Percentiles rank a stretch among this genome's conserved stretches.
Evolutionary conservation across 2,329 filamentous ascomycete species (phyloP).

Genomic region (Botrytis aclada): DNA sequence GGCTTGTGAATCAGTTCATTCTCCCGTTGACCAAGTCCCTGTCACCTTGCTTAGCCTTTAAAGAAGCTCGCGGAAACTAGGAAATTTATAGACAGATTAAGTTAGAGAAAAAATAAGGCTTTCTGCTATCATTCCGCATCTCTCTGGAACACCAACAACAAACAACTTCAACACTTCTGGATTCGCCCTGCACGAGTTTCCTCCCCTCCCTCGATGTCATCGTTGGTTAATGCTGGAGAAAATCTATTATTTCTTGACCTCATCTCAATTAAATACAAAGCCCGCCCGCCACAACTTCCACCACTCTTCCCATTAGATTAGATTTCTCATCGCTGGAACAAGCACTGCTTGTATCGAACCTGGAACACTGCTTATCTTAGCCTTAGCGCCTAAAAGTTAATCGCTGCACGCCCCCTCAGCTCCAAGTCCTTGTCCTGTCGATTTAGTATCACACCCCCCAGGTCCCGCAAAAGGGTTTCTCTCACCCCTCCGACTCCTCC

Average conservation of each 20-base stretch:
- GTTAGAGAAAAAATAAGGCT: not conserved
- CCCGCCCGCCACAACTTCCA: not conserved
- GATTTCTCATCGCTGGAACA: not conserved
- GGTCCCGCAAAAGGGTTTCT: not conserved
- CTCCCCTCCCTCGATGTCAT: not conserved
- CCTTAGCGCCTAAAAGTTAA: slow-evolving; percentile 23
- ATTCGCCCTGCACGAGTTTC: not conserved
- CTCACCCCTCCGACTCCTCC: slow-evolving; percentile 1
- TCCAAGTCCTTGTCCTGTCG: not conserved
- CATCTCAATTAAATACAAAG: slow-evolving; percentile 9
- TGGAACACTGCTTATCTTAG: slow-evolving; percentile 25
- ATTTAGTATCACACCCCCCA: not conserved
- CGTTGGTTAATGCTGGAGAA: not conserved
- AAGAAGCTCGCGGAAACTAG: not conserved
- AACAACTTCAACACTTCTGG: not conserved
- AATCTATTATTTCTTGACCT: not conserved
- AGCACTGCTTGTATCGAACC: not conserved
- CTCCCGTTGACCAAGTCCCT: not conserved
- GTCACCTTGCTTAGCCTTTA: not conserved
- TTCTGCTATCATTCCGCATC: not conserved
- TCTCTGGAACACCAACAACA: slow-evolving; percentile 2
- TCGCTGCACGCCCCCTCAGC: slow-evolving; percentile 13
- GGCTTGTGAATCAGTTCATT: not conserved
- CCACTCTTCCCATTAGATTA: not conserved
- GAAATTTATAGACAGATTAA: not conserved